A percentile compares a stretch with the other conserved stretches of the same genome.
Conservation (phyloP, 768 basidiomycete genomes). For the Gymnopilus junonius region DNA sequence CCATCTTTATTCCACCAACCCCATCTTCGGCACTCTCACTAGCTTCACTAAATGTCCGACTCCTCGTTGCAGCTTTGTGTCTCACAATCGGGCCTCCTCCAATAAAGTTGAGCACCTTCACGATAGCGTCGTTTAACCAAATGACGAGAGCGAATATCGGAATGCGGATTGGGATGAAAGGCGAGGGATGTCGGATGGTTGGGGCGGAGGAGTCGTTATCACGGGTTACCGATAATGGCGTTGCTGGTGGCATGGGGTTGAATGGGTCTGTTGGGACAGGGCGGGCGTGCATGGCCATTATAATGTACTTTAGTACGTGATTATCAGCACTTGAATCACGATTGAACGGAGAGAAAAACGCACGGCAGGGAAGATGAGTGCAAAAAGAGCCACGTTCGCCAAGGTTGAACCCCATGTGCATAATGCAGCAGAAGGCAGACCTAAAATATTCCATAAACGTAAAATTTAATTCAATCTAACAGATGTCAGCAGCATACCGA, state of each 20-base stretch:
- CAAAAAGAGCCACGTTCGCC: conserved; percentile 83
- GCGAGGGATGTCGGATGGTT: conserved; percentile 66
- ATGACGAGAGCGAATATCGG: conserved; percentile 78
- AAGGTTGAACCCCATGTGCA: conserved; percentile 77
- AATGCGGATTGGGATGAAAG: conserved; percentile 79
- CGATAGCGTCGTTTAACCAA: conserved; percentile 73
- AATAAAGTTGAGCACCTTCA: conserved; percentile 63
- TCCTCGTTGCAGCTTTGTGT: conserved; percentile 20
- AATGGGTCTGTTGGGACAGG: conserved; percentile 81
- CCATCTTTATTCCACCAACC: conserved; percentile 23
- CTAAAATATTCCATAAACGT: conserved; percentile 41
- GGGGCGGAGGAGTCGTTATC: conserved; percentile 26
- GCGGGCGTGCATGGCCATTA: conserved; percentile 79
- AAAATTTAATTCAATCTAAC: neutral
- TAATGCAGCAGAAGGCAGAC: conserved; percentile 70
- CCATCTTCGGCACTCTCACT: conserved; percentile 70
- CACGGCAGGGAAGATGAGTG: conserved; percentile 80
- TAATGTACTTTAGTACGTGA: conserved; percentile 65
- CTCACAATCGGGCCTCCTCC: conserved; percentile 33
- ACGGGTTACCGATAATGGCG: conserved; percentile 28
- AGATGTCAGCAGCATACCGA: conserved; percentile 51
- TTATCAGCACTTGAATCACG: neutral
- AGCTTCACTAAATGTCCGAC: conserved; percentile 47
- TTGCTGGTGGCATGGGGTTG: conserved; percentile 47
- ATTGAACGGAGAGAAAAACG: conserved; percentile 28